Base-by-base conservation (phyloP, 352 stramenopile species). In the Globisporangium splendens region DNA sequence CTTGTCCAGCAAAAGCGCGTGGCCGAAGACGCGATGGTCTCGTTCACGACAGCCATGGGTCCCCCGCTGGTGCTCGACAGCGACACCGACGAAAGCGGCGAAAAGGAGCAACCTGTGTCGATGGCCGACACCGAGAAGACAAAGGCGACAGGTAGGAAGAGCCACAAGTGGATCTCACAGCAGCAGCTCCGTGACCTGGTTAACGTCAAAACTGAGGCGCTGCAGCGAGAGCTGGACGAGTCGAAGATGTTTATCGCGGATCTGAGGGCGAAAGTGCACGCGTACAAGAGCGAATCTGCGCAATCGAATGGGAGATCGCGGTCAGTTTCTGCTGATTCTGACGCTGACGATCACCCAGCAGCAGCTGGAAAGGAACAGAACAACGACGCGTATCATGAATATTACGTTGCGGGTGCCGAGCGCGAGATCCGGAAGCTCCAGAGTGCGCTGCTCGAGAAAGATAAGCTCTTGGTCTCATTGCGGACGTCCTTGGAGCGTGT, bases 381-480 rank as follows among this genome's bases (percentile, higher is more conserved):
- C 17, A 18, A 44, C 39, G 17, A 44, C 17, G 39, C 12, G 39
- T n/a, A 44, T n/a, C 39, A 44, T n/a, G 39, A 44, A 4, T n/a
- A 44, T 44, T 44, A 44, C 39, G 17, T 44, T 12, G 39, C 39
- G 17, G 39, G 39, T 3, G 39, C 39, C 2, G 39, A 44, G 17
- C 39, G 39, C 38, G 63, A 75, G 35, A 17, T 65, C 1, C 50
- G 43, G 13, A 57, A 55, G 21, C 51, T 78, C 12, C n/a, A 76
- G 38, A 62, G 24, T 28, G 39, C 52, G 10, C 18, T 81, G 4
- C 65, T 84, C 22, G 72, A 86, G 56, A 88, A 65, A 68, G 73
- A 82, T 4, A 64, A 77, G 31, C 42, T 78, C 1, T 46, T 83
- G 24, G 21, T 63, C 3, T 74, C 70, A 3, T 54, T 83, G 3